These are phyloP conservation scores for Colletotrichum neosansevieriae DNA, from an alignment of 2,329 filamentous ascomycete species.

Conservation along the genomic window DNA sequence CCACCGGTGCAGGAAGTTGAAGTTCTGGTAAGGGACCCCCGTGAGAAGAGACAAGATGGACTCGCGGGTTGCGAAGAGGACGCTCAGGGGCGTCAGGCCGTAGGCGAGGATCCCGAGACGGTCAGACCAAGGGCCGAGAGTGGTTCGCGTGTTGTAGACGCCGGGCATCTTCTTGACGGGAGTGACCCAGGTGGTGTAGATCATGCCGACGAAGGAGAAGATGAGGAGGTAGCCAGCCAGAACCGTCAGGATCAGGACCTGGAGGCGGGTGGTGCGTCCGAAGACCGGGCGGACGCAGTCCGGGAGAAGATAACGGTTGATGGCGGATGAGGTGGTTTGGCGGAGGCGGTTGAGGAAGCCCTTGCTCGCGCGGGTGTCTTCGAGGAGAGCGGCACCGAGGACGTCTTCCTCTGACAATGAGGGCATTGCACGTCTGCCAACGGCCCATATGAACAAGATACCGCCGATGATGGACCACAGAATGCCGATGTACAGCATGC, in stretches of 20 bases:
- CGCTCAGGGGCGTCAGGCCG: conserved; percentile 77
- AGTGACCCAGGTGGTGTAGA: conserved; percentile 77
- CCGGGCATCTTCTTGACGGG: conserved; percentile 69
- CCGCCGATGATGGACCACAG: conserved; percentile 61
- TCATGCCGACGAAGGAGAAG: conserved; percentile 77
- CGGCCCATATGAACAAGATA: conserved; percentile 59
- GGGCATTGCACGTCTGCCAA: conserved; percentile 45
- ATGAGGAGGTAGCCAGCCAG: conserved; percentile 73
- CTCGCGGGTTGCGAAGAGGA: conserved; percentile 75
- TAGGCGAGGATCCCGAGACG: conserved; percentile 80
- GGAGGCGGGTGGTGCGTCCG: conserved; percentile 75
- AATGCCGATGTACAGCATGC: conserved; percentile 64
- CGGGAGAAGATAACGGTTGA: conserved; percentile 66
- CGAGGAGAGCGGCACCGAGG: conserved; percentile 21
- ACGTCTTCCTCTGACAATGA: conserved; percentile 38
- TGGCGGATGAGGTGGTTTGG: conserved; percentile 48
- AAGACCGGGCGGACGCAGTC: conserved; percentile 73
- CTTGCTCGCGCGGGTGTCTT: conserved; percentile 25
- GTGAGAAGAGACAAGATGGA: conserved; percentile 77
- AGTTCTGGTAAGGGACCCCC: conserved; percentile 80
- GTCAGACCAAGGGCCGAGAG: conserved; percentile 76
- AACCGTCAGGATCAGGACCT: conserved; percentile 71
- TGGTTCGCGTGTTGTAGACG: conserved; percentile 73
- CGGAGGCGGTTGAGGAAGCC: conserved; percentile 46
- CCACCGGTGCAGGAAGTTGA: conserved; percentile 85